phyloP scores from a whole-genome alignment of 176 grass and related monocot species.

The Chrysopogon serrulatus region DNA sequence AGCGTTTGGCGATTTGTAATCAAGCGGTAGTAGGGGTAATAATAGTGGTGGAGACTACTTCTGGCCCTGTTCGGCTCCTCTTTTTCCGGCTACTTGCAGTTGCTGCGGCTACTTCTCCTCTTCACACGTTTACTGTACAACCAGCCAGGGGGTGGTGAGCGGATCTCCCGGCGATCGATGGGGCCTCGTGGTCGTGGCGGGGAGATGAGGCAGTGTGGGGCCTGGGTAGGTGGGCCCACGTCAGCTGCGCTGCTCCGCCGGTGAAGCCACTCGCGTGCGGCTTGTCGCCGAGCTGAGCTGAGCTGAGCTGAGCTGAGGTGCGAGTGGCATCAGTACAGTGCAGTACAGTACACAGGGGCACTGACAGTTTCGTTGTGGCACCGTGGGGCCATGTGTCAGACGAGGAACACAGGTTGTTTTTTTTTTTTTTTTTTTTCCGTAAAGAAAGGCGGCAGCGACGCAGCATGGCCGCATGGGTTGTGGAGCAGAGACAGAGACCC shows the following conservation, averaged over 20 bases:
- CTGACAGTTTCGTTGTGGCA: conserved; percentile 40
- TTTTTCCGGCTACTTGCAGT: no score
- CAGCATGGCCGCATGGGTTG: conserved; percentile 13
- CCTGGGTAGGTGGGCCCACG: rapidly evolving
- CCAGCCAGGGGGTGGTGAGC: conserved; percentile 33
- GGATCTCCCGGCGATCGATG: not conserved
- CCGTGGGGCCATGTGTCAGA: conserved; percentile 22
- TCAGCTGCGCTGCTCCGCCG: conserved; percentile 19
- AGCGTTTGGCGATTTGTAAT: conserved; percentile 20
- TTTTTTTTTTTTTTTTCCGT: not conserved
- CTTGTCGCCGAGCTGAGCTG: conserved; percentile 32
- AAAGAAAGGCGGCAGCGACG: not conserved
- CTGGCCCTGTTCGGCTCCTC: no score
- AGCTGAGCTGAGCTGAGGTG: not conserved
- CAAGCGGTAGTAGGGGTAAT: conserved; percentile 23
- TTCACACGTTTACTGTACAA: no score
- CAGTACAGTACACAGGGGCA: not conserved
- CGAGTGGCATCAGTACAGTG: not conserved
- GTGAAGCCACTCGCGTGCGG: conserved; percentile 28
- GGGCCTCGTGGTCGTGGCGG: not conserved
- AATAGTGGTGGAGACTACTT: conserved; percentile 26
- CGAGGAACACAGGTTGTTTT: not conserved
- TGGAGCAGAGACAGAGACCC: conserved; percentile 35
- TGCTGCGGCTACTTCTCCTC: no score
- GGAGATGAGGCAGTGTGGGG: not conserved